Evolutionary conservation across 139 green algal genomes (phyloP), one percentile per base, ranked within the genome.

Genomic region (Ettlia oleoabundans): DNA sequence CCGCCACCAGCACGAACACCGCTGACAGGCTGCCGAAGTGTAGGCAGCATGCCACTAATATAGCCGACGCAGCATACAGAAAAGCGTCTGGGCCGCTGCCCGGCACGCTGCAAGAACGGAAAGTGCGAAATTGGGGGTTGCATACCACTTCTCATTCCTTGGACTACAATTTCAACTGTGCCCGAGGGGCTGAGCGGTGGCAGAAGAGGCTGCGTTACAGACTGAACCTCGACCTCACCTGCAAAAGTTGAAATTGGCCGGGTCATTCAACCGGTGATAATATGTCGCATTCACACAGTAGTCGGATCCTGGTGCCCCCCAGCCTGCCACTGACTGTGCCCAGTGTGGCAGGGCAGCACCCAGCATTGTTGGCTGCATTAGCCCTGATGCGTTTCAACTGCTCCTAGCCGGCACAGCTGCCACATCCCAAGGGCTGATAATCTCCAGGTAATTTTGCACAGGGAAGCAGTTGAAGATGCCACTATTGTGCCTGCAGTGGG

Each of bases 1-100:
- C 83, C 58, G 84, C 80, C 18, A 87, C 33, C 66, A 91, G 68
- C 22, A 88, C 80, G 53, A 80, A 85, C 41, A 89, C 78, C 18
- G 87, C 78, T 0, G 78, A 89, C 40, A 78, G 68, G 22, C 80
- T 71, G 47, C 80, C 72, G 33, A 84, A 84, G 37, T 77, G 69
- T 24, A 87, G 69, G 26, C 84, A 32, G 78, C 75, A 87, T 19
- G 87, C 78, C 13, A 78, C 43, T 18, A 91, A 51, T 4, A 91
- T 35, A 0, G 84, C 87, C 42, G 88, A 37, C 1, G 41, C 67
- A 2, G 66, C 81, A 65, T 89, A 91, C 0, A 91, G 73, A 3
- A 91, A 82, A 2, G 84, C 86, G 40, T 81, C 75, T 2, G 75
- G 38, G 30, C 75, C 75, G 58, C 75, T 19, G 4, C 40, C 58